phyloP scores from a whole-genome alignment of 345 rosid species.

The Trapa incisa region DNA sequence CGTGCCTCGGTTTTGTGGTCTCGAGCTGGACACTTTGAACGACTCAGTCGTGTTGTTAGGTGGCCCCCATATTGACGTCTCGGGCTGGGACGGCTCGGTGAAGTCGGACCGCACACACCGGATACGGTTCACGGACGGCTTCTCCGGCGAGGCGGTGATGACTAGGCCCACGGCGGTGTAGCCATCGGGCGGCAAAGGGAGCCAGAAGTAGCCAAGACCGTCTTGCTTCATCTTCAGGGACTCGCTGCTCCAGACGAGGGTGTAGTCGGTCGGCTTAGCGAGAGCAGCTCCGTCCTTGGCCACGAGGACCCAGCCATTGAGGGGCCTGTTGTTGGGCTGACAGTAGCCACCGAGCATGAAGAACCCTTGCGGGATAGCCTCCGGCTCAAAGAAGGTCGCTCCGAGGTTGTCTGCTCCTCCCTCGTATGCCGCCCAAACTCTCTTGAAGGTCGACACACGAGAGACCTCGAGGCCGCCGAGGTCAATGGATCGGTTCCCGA shows the following conservation, averaged over 20 bases:
- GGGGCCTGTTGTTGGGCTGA: slow-evolving; percentile 9
- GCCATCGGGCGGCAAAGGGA: slow-evolving; percentile 57
- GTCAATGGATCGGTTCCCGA: slow-evolving; percentile 6
- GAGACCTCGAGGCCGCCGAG: slow-evolving; percentile 10
- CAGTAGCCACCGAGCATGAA: slow-evolving; percentile 9
- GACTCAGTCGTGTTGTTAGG: slow-evolving; percentile 12
- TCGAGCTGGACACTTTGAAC: slow-evolving; percentile 25
- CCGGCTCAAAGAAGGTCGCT: slow-evolving; percentile 7
- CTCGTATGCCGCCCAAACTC: slow-evolving; percentile 10
- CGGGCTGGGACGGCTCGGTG: slow-evolving; percentile 40
- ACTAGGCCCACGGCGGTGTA: slow-evolving; percentile 52
- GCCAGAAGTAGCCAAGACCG: slow-evolving; percentile 57
- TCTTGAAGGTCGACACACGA: slow-evolving; percentile 3
- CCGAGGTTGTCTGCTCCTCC: slow-evolving; percentile 11
- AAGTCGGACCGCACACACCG: slow-evolving; percentile 61
- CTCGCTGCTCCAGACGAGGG: slow-evolving; percentile 67
- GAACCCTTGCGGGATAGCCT: slow-evolving; percentile 5
- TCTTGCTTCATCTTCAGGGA: slow-evolving; percentile 49
- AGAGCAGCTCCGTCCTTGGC: slow-evolving; percentile 35
- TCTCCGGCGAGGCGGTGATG: slow-evolving; percentile 42
- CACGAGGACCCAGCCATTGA: slow-evolving; percentile 23
- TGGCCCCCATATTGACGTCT: slow-evolving; percentile 47
- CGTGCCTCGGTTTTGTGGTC: slow-evolving; percentile 37
- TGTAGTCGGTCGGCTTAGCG: slow-evolving; percentile 53
- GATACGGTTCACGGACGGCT: slow-evolving; percentile 54